Evolutionary conservation across 2,329 filamentous ascomycete genomes (phyloP), one percentile per base, ranked within the genome.

Genomic region (Hypocrella siamensis): DNA sequence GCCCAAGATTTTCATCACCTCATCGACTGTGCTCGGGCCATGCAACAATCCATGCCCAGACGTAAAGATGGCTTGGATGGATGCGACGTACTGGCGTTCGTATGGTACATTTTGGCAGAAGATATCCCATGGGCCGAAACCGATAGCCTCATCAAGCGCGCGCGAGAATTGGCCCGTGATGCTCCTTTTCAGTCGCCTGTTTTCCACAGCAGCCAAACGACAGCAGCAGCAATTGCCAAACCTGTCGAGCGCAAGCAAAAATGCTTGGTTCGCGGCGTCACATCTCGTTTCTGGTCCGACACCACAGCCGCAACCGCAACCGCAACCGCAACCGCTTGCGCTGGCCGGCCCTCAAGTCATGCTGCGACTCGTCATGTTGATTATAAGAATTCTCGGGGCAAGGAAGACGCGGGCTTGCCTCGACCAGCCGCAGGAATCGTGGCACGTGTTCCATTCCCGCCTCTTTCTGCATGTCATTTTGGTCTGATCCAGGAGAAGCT

Each of bases 401-500:
- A 31, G 37, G 26, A 35, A 31, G 17, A 41, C 19, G 33, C 38
- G 15, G 27, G 35, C 6, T 36, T 32, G 17, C 56, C 48, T 19
- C 52, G 57, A 6, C 55, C 58, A 3, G 51, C 50, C 3, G 52
- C 57, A 8, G 61, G 62, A 7, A 61, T 54, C 3, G 47, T 75
- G 7, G 70, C 72, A 0, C 58, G 59, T 17, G 59, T 76, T 10
- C 68, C 70, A 3, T 82, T 88, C 40, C 80, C 83, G 1, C 67
- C 75, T 0, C 68, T 85, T 21, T 63, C 66, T 6, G 61, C 69
- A 0, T 47, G 62, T 0, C 52, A 46, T 5, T 93, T 93, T 47
- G 85, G 85, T 1, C 65, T 94, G 2, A 73, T 93, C 24, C 86
- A 94, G 49, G 86, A 93, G 49, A 68, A 76, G 40, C 68, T 93